phyloP scores from a whole-genome alignment of 2,329 filamentous ascomycete genomes.

The Corinectria fuckeliana region DNA sequence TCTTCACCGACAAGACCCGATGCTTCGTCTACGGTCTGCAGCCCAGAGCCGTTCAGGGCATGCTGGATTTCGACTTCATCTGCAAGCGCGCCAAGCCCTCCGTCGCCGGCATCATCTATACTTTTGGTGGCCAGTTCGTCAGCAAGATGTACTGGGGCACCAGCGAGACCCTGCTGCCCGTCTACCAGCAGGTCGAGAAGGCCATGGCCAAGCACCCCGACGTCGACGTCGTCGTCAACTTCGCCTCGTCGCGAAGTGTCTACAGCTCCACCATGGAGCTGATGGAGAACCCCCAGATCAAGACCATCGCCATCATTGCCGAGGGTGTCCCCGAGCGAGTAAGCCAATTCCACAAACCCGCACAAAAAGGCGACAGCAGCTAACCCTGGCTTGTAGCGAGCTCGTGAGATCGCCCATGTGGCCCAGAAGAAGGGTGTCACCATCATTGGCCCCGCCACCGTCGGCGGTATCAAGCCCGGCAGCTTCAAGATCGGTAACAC shows the following conservation, averaged over 20 bases:
- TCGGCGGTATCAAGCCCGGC: constrained; percentile 99
- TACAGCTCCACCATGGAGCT: constrained; percentile 99
- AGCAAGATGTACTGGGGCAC: constrained; percentile 99
- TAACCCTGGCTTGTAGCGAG: constrained; percentile 65
- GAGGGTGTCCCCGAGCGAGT: constrained; percentile 98
- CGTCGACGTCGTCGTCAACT: constrained; percentile 98
- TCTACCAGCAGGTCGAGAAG: constrained; percentile 94
- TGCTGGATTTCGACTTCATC: constrained; percentile 99
- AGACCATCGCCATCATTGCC: constrained; percentile 98
- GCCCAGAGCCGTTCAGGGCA: constrained; percentile 88
- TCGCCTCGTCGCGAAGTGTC: constrained; percentile 97
- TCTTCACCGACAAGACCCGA: constrained; percentile 99
- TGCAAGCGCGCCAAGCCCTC: constrained; percentile 98
- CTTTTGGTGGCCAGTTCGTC: constrained; percentile 99
- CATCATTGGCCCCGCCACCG: constrained; percentile 97
- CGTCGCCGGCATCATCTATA: constrained; percentile 99
- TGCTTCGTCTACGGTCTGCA: constrained; percentile 99
- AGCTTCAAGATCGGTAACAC: constrained; percentile 99
- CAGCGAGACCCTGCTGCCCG: constrained; percentile 96
- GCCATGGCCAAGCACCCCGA: constrained; percentile 96
- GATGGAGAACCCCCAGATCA: constrained; percentile 96
- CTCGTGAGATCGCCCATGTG: constrained; percentile 95
- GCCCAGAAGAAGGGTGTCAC: constrained; percentile 98
- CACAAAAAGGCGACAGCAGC: constrained; percentile 6
- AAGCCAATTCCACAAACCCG: constrained; percentile 50